Base-by-base conservation (phyloP, 2,329 filamentous ascomycete genomes). In the Raffaelea ambrosiae region DNA sequence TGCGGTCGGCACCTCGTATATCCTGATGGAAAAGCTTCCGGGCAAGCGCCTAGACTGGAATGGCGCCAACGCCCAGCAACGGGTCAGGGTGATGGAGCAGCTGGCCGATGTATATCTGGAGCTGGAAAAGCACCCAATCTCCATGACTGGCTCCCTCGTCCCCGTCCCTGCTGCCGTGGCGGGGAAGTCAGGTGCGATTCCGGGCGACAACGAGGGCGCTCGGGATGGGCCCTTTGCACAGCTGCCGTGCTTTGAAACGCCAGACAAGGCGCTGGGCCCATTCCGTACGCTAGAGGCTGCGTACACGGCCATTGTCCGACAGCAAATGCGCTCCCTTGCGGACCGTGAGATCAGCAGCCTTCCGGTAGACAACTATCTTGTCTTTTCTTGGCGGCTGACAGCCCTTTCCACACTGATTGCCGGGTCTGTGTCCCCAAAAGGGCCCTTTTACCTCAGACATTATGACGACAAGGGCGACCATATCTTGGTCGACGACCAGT, bases 401-500 rank as follows among this genome's bases (percentile, higher is more conserved):
- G n/a, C 33, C 29, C 20, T 33, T 23, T 21, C 29, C 31, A 19
- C 16, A 47, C 29, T 39, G 21, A 4, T 45, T 14, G 36, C 11
- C 40, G 16, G 36, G 20, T 42, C 40, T 42, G 19, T 22, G 4
- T 20, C 42, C 4, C 9, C 9, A 9, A 9, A 33, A 33, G 16
- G 35, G 4, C 57, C 54, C 19, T 74, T 66, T 56, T 74, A 66
- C 48, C 56, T 76, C 9, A 73, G 70, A 51, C 69, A 74, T 52
- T 59, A 61, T 5, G 67, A 48, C 38, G 47, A 44, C 42, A 44
- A 44, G n/a, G 47, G 47, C 23, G 35, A 44, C 19, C 47, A 48
- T 19, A 38, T 76, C 11, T 58, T 76, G 2, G 64, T 68, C 2
- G 66, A 76, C 50, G 61, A 70, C 3, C 43, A 70, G 9, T 69